Conservation (phyloP, 2,329 filamentous ascomycete genomes). For the Trichophyton schoenleinii region DNA sequence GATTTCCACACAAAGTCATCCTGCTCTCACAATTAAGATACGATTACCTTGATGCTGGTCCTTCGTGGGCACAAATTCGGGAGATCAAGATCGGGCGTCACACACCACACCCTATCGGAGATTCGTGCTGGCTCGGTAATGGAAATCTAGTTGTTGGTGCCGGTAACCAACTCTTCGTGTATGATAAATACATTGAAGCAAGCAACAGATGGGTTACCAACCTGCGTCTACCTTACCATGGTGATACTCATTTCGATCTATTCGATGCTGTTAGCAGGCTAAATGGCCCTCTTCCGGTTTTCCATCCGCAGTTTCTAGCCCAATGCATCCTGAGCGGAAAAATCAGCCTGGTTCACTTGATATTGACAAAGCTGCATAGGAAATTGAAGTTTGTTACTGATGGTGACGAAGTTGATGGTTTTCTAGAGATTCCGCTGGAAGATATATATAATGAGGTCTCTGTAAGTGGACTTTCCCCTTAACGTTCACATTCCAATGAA, state of each 20-base stretch:
- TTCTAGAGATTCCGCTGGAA: conserved; percentile 49
- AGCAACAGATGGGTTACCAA: conserved; percentile 48
- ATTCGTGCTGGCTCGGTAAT: conserved; percentile 79
- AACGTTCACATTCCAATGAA: neutral
- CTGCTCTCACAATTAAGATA: conserved; percentile 79
- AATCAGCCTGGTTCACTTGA: conserved; percentile 53
- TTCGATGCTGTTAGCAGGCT: conserved; percentile 72
- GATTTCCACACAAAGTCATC: conserved; percentile 73
- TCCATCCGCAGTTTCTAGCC: conserved; percentile 81
- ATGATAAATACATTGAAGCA: conserved; percentile 60
- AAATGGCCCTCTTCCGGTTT: conserved; percentile 77
- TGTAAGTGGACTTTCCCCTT: conserved; percentile 23
- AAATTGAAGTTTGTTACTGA: conserved; percentile 72
- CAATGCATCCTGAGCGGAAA: conserved; percentile 80
- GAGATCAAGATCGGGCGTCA: conserved; percentile 70
- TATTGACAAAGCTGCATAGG: conserved; percentile 60
- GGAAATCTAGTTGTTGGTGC: conserved; percentile 78
- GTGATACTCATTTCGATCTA: conserved; percentile 49
- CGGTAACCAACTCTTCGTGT: conserved; percentile 81
- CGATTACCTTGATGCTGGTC: conserved; percentile 75
- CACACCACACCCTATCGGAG: conserved; percentile 81
- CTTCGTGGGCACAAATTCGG: conserved; percentile 77
- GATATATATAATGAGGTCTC: conserved; percentile 37
- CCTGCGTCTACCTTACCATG: conserved; percentile 38
- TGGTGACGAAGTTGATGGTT: conserved; percentile 67